A percentile compares a stretch with the other conserved stretches of the same genome.
Conservation (phyloP, 2,329 filamentous ascomycete species). For the Ophiosphaerella korrae region DNA sequence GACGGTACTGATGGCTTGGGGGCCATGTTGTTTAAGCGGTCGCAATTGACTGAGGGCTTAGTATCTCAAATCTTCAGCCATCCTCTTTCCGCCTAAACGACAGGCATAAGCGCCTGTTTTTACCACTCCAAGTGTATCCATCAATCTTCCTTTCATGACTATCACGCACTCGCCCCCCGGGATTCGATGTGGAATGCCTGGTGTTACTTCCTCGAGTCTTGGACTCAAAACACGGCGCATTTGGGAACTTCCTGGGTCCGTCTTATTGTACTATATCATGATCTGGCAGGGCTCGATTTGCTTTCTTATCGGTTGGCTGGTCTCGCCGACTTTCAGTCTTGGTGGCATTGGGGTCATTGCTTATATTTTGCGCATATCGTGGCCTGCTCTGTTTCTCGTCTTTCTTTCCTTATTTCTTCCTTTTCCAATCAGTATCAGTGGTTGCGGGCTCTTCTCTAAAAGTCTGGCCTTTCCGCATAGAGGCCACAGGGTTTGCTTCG, state of each 20-base stretch:
- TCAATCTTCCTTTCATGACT: slow-evolving; percentile 33
- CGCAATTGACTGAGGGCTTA: slow-evolving; percentile 31
- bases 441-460: slow-evolving; percentile 18
- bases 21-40: slow-evolving; percentile 34
- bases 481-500: slow-evolving; percentile 19
- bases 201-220: slow-evolving; percentile 33
- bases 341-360: slow-evolving; percentile 11
- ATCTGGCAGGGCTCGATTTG: slow-evolving; percentile 27
- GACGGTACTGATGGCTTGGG: slow-evolving; percentile 9
- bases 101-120: slow-evolving; percentile 27
- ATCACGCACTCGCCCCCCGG: slow-evolving; percentile 37
- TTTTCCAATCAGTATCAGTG: slow-evolving; percentile 11
- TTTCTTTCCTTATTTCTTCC: slow-evolving; percentile 3
- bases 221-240: slow-evolving; percentile 43
- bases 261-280: slow-evolving; percentile 46
- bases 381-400: slow-evolving; percentile 4
- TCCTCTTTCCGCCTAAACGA: slow-evolving; percentile 38
- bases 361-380: slow-evolving; percentile 12
- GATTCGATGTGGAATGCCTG: slow-evolving; percentile 45
- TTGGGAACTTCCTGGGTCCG: slow-evolving; percentile 39
- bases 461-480: slow-evolving; percentile 26
- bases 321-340: slow-evolving; percentile 27
- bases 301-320: slow-evolving; percentile 34
- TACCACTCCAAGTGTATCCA: slow-evolving; percentile 32
- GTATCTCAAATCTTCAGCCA: slow-evolving; percentile 27